Percentiles rank a stretch among this genome's conserved stretches.
Evolutionary conservation across 805 yeast genomes (phyloP).

Genomic region (Teunomyces aglyptinius): DNA sequence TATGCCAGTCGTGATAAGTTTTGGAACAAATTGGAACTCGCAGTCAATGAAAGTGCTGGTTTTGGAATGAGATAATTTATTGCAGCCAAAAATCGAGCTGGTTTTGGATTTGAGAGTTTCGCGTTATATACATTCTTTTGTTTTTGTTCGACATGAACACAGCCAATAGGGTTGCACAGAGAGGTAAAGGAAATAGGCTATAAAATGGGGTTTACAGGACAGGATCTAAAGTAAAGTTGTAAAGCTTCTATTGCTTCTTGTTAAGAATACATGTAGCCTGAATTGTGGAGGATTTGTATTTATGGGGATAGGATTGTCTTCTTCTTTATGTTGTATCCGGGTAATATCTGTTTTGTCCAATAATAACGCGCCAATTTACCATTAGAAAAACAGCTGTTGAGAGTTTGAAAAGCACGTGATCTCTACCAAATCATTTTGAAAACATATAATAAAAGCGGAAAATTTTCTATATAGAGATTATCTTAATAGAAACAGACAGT

Average conservation of each 20-base stretch:
- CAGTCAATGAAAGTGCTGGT: slow-evolving; percentile 79
- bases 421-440: slow-evolving; percentile 5
- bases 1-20: slow-evolving; percentile 59
- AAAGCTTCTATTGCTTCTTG: background rate
- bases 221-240: background rate
- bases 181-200: background rate
- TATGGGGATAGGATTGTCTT: no score
- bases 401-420: background rate
- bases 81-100: background rate
- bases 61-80: slow-evolving; percentile 63
- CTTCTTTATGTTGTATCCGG: background rate
- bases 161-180: background rate
- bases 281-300: background rate
- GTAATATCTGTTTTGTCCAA: background rate
- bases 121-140: background rate
- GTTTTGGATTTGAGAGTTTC: no score
- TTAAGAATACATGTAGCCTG: background rate
- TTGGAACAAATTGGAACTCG: slow-evolving; percentile 55
- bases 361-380: background rate
- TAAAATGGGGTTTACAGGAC: background rate
- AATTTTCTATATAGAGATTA: slow-evolving; percentile 2
- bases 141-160: background rate
- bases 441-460: slow-evolving; percentile 4
- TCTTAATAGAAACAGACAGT: slow-evolving; percentile 3
- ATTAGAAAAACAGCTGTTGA: slow-evolving; percentile 2